Base-by-base conservation (phyloP, 805 yeast species). In the Sugiyamaella smithiae region DNA sequence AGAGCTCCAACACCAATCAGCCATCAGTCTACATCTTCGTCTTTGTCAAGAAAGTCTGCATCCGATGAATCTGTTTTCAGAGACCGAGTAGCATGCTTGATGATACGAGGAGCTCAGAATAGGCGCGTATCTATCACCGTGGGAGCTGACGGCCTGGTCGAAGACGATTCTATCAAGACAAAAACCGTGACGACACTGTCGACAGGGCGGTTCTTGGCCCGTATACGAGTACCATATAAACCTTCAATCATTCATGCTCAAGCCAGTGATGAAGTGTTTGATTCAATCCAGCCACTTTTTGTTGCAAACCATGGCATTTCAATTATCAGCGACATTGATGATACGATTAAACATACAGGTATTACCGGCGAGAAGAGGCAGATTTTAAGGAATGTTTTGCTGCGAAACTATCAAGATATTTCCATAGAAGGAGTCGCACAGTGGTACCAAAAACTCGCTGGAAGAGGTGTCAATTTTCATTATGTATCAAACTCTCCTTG, bases 401-500 rank as follows among this genome's bases (percentile, higher is more conserved):
- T 85, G 2, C 80, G 79, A 40, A 83, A 81, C 36, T 78, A 79
- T 45, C 66, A 73, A 4, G 78, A 76, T n/a, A 84, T 95, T 80
- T 75, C 73, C 43, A 78, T 93, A 17, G 84, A 88, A 0, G 83
- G 87, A 1, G 84, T 93, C 23, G 75, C 85, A 2, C 72, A 74
- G 29, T 88, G 96, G 89, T 88, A 79, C 60, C 70, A 71, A 6
- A 67, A 69, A n/a, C 62, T 90, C 32, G 67, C 60, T 35, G 62
- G 73, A 9, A 11, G 37, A 5, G 74, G 80, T 37, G 74, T 82
- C 2, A 71, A 80, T n/a, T 80, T 91, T 60, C 96, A 90, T 64
- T 95, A 91, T 64, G 98, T 95, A 1, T 90, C 97, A 5, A 93
- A 95, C 67, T 82, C 95, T 1, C 99, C 99, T 0, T 86, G 95